Conservation (phyloP, 164 flowering plant species). For the Tetrastigma voinierianum region DNA sequence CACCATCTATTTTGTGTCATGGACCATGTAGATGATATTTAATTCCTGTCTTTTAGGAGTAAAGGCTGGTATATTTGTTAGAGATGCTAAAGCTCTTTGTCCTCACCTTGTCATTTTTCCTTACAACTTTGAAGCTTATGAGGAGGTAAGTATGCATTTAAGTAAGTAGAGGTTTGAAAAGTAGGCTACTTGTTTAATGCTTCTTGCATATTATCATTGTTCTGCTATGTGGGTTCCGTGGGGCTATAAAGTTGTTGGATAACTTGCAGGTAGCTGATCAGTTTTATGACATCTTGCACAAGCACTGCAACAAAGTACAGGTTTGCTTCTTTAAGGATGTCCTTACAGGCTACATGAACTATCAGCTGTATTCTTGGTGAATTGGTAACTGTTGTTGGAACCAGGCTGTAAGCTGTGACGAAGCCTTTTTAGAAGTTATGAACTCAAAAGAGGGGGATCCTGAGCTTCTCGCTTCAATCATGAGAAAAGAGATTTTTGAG, state of each 20-base stretch:
- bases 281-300: conserved; percentile 82
- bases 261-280: conserved; percentile 89
- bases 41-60: conserved; percentile 48
- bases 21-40: neutral
- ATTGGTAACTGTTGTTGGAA: conserved; percentile 12
- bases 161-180: neutral
- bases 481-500: conserved; percentile 74
- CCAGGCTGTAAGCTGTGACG: conserved; percentile 98
- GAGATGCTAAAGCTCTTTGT: conserved; percentile 91
- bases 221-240: neutral
- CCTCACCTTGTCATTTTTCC: conserved; percentile 89
- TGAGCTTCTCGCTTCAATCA: conserved; percentile 59
- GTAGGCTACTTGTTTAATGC: neutral
- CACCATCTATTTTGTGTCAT: conserved; percentile 1
- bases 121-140: conserved; percentile 87
- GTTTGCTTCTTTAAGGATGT: conserved; percentile 27
- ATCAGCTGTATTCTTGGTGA: conserved; percentile 1
- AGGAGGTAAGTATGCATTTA: conserved; percentile 51
- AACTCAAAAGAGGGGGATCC: conserved; percentile 54
- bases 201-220: neutral
- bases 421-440: conserved; percentile 85
- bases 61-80: conserved; percentile 90
- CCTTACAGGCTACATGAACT: neutral
- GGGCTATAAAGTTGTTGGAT: conserved; percentile 8
- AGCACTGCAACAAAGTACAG: conserved; percentile 88